phyloP scores from a whole-genome alignment of 192 early-diverging fungal species.

The Helicostylum pulchrum region DNA sequence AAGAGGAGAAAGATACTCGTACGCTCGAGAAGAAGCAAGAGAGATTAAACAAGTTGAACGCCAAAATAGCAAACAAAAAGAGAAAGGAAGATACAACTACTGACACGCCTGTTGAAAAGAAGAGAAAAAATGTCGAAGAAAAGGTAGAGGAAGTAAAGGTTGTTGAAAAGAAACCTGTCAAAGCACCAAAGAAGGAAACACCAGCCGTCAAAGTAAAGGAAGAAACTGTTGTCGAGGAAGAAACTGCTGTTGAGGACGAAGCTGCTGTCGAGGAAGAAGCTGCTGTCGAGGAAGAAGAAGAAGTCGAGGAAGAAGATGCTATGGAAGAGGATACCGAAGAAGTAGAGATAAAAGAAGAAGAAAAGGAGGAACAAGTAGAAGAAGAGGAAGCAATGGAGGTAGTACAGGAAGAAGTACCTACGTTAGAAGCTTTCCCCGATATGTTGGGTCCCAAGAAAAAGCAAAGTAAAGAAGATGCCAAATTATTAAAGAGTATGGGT shows the following conservation, averaged over 20 bases:
- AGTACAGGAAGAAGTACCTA: not conserved
- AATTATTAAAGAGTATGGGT: conserved; percentile 58
- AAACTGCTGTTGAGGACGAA: not conserved
- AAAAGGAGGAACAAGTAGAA: conserved; percentile 19
- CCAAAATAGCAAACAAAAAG: conserved; percentile 34
- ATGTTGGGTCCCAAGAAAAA: conserved; percentile 33
- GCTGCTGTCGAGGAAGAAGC: conserved; percentile 1
- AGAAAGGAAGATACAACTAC: conserved; percentile 25
- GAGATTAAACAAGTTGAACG: conserved; percentile 41
- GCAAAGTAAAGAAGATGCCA: conserved; percentile 38
- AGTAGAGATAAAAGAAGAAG: not conserved
- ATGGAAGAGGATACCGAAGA: conserved; percentile 15
- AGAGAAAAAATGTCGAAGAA: not conserved
- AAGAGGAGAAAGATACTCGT: conserved; percentile 26
- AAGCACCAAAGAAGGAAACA: conserved; percentile 29
- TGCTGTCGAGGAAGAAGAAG: not conserved
- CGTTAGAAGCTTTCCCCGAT: conserved; percentile 43
- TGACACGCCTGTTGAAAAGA: not conserved
- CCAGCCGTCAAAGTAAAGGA: conserved; percentile 30
- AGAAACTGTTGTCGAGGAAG: conserved; percentile 2
- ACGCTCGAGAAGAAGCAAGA: conserved; percentile 31
- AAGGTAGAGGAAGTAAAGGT: conserved; percentile 26
- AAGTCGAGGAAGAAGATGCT: not conserved
- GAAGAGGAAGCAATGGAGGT: conserved; percentile 13
- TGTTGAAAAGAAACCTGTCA: conserved; percentile 18